Evolutionary conservation across 345 rosid species (phyloP), one percentile per base, ranked within the genome.

Genomic region (Pugionium cornutum): DNA sequence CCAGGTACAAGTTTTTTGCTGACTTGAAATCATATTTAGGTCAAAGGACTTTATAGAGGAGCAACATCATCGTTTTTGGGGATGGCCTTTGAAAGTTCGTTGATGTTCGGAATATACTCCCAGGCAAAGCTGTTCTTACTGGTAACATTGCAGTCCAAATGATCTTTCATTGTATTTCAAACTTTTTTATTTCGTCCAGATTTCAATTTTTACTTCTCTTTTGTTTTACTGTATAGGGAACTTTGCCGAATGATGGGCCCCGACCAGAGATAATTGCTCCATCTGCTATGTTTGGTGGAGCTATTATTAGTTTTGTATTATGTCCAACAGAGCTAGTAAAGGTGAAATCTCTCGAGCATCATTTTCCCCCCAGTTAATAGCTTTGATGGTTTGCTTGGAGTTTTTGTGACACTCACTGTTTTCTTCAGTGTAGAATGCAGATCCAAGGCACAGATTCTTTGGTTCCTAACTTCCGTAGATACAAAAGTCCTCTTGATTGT

Each of bases 371-470:
- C 39, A 54, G 31, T 35, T 30, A 44, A n/a, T 31, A 26, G 8
- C 41, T 61, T 61, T 61, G 39, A 47, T 73, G 27, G 49, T 45
- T 60, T 75, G 46, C 28, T 26, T 58, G 45, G 28, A 69, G 60
- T 80, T 71, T 46, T 46, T 42, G 53, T 51, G 83, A 83, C 78
- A 67, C 62, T 64, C 65, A 34, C 64, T 70, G 74, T 71, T 74
- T 74, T 70, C 75, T 85, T 56, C 95, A 95, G 94, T 89, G 97
- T 84, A 89, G 96, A 81, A 89, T 91, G 95, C 99, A 95, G 91
- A 84, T 62, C 83, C 94, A 2, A 18, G 18, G 18, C 18, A 18
- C 18, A 18, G 18, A 18, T 18, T 18, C 18, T 18, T 44, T 89
- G 70, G 83, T 91, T 78, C 89, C 87, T 9, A 81, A 71, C 67